Evolutionary conservation across 106 monocot species (phyloP).

Genomic region (Ottelia alismoides): DNA sequence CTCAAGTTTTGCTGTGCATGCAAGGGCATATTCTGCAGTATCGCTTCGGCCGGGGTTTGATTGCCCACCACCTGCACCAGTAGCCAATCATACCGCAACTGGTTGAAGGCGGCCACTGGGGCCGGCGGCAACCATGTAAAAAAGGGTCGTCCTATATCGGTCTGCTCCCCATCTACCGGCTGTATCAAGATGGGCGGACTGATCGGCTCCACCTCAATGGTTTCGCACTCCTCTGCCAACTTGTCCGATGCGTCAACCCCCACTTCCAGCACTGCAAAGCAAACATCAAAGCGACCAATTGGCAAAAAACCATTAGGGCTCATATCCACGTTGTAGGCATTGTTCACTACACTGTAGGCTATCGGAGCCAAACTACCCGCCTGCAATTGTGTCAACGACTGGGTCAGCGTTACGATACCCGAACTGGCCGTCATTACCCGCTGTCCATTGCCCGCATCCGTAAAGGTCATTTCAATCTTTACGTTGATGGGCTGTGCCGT

Average conservation of each 20-base stretch:
- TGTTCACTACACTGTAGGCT: neutral
- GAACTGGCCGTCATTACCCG: neutral
- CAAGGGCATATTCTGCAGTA: neutral
- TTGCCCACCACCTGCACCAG: neutral
- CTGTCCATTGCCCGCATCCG: neutral
- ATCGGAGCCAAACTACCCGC: neutral
- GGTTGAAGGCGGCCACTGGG: neutral
- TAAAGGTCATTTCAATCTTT: neutral
- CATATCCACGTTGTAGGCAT: neutral
- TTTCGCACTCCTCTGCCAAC: neutral
- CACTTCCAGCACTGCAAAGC: neutral
- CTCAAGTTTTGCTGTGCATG: neutral
- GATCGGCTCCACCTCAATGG: neutral
- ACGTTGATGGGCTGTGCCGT: neutral
- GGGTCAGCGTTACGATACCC: neutral
- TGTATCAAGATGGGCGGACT: neutral
- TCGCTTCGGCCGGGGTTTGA: neutral
- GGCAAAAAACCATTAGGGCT: neutral
- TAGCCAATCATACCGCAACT: neutral
- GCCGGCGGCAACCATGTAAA: neutral
- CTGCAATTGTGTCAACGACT: neutral
- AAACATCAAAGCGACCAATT: neutral
- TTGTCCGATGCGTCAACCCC: neutral
- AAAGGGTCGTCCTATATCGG: neutral
- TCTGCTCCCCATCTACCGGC: neutral